Evolutionary conservation across 23 red algal genomes (phyloP).

Genomic region (Gracilaria gracilis): DNA sequence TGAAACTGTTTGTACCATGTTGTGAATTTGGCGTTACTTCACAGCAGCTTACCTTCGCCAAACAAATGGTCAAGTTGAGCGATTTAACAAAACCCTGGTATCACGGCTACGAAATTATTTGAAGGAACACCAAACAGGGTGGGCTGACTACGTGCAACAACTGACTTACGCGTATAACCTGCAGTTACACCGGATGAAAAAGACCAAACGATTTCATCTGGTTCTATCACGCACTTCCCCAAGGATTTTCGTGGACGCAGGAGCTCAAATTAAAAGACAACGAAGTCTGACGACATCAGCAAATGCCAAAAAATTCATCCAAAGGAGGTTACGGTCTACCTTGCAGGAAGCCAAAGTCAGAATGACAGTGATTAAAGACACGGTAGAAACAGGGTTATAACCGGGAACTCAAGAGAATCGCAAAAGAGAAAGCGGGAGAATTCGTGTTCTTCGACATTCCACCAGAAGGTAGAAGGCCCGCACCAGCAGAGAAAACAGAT

Average conservation of each 20-base stretch:
- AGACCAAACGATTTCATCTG: background rate
- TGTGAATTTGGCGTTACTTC: background rate
- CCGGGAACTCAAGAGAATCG: background rate
- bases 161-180: background rate
- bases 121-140: background rate
- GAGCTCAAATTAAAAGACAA: no score
- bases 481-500: background rate
- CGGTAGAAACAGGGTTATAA: background rate
- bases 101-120: background rate
- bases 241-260: background rate
- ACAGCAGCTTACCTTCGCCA: constrained; percentile 1
- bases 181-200: background rate
- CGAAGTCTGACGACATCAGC: background rate
- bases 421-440: background rate
- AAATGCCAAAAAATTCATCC: background rate
- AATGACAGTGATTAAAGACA: background rate
- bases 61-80: background rate
- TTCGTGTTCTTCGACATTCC: background rate
- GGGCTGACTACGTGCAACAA: no score
- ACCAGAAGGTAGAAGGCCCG: background rate
- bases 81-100: background rate
- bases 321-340: background rate
- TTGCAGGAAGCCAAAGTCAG: background rate
- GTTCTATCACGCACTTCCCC: background rate
- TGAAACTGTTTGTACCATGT: background rate